Percentiles rank a stretch among this genome's conserved stretches.
These are phyloP conservation scores for Claviceps paspali DNA, from an alignment of 2,329 filamentous ascomycete genomes.

Conservation along the genomic window DNA sequence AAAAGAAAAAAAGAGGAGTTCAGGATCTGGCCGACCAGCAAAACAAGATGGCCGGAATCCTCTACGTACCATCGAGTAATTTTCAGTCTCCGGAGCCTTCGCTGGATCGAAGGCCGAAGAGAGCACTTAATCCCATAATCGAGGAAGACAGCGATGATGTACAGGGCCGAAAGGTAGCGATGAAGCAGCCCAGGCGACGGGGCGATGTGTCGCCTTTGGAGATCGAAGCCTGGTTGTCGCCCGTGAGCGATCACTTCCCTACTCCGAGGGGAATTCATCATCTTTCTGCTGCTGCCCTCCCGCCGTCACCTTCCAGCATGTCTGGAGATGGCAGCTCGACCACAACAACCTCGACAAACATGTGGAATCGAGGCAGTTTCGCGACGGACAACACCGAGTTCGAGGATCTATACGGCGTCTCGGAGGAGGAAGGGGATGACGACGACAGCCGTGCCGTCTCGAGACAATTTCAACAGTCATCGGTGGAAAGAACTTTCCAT, in stretches of 20 bases:
- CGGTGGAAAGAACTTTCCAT: constrained; percentile 22
- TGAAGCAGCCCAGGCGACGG: constrained; percentile 13
- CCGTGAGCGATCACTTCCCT: constrained; percentile 51
- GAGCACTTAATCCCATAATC: constrained; percentile 50
- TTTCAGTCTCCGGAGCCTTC: constrained; percentile 34
- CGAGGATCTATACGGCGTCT: constrained; percentile 77
- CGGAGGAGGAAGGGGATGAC: constrained; percentile 58
- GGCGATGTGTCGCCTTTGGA: constrained; percentile 27
- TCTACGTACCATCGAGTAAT: constrained; percentile 11
- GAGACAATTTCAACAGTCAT: constrained; percentile 12
- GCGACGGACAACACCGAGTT: constrained; percentile 57
- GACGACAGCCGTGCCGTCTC: constrained; percentile 32
- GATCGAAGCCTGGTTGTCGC: constrained; percentile 43
- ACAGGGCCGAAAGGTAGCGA: constrained; percentile 9
- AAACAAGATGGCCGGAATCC: constrained; percentile 29
- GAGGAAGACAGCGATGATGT: constrained; percentile 36
- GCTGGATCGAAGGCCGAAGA: constrained; percentile 39
- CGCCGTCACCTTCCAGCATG: constrained; percentile 42
- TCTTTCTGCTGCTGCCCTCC: constrained; percentile 45
- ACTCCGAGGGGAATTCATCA: constrained; percentile 55
- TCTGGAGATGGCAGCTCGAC: constrained; percentile 39
- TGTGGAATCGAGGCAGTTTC: constrained; percentile 48
- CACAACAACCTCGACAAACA: constrained; percentile 36
- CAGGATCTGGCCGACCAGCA: constrained; percentile 13
- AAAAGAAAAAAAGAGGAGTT: not conserved